Conservation (phyloP, 345 rosid species). For the Fremontodendron californicum region DNA sequence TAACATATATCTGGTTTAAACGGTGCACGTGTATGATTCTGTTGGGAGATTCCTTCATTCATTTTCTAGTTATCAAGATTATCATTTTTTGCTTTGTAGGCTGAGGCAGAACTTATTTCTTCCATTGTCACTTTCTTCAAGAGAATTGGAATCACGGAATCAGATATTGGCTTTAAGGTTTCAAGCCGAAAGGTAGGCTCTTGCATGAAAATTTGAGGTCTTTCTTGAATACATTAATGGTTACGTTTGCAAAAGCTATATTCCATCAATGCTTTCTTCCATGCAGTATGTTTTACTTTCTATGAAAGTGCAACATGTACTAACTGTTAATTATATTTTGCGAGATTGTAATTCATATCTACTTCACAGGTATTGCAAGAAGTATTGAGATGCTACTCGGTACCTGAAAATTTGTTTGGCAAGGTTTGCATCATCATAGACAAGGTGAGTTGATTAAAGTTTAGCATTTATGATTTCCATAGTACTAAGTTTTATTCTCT, state of each 20-base stretch:
- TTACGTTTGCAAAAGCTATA: background rate
- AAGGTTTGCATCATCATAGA: slow-evolving; percentile 82
- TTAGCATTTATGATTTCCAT: slow-evolving; percentile 2
- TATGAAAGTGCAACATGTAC: background rate
- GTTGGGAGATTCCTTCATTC: background rate
- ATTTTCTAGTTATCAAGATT: slow-evolving; percentile 10
- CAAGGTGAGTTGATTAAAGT: slow-evolving; percentile 56
- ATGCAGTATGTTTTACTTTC: slow-evolving; percentile 2
- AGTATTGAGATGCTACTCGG: slow-evolving; percentile 57
- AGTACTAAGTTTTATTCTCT: background rate
- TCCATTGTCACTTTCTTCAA: slow-evolving; percentile 76
- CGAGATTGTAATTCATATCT: background rate
- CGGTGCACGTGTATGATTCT: background rate
- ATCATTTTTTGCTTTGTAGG: slow-evolving; percentile 34
- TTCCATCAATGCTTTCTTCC: background rate
- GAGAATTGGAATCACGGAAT: slow-evolving; percentile 70
- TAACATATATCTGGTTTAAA: background rate
- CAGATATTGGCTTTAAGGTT: slow-evolving; percentile 88
- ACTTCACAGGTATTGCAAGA: slow-evolving; percentile 77
- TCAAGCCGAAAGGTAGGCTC: slow-evolving; percentile 84
- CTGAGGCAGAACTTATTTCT: slow-evolving; percentile 93
- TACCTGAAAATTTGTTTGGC: slow-evolving; percentile 72
- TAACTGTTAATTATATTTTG: background rate
- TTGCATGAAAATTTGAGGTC: background rate
- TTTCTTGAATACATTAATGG: background rate